Evolutionary conservation across 257 asterid species (phyloP), one percentile per base, ranked within the genome.

Genomic region (Lycium barbarum): DNA sequence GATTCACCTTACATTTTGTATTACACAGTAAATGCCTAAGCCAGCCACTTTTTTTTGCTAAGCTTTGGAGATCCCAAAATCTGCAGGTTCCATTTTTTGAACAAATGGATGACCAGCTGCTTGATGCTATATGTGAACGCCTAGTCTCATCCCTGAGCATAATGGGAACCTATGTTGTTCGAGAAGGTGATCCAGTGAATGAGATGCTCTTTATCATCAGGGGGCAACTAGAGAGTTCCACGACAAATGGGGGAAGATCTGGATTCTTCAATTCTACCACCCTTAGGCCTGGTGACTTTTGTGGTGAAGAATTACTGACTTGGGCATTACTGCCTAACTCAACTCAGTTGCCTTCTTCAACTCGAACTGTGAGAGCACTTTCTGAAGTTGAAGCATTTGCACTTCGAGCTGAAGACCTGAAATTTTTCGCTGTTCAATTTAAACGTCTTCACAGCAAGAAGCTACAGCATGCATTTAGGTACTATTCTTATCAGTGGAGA

Each of bases 361-460:
- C 97, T 26, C 88, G 97, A 26, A 93, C 97, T 0, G 98, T 95
- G 66, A 90, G 93, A 81, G 89, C 99, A 9, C 93, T 91, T 0
- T 86, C 98, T 3, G 98, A 96, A 85, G 99, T 96, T 0, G 98
- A 96, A 85, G 98, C 98, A 2, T 96, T 96, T 61, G 94, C 97
- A 1, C 98, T 96, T 18, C 89, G 89, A n/a, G 98, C 99, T 1
- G 98, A 96, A 35, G 99, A 95, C 88, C 97, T 96, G 26, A 95
- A 93, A 82, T 93, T 93, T 26, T 94, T 96, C 0, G 98, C 98
- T 0, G 86, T 84, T 59, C 99, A 96, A 70, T 96, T 96, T 54
- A 93, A 93, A 84, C 93, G 95, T 66, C 97, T 96, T 38, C 97
- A 95, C 83, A 96, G 98, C 93, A 93, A 89, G 97, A 93, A 92